Conservation (phyloP, 225 moss, liverwort and hornwort genomes). For the Ulota crispa region DNA sequence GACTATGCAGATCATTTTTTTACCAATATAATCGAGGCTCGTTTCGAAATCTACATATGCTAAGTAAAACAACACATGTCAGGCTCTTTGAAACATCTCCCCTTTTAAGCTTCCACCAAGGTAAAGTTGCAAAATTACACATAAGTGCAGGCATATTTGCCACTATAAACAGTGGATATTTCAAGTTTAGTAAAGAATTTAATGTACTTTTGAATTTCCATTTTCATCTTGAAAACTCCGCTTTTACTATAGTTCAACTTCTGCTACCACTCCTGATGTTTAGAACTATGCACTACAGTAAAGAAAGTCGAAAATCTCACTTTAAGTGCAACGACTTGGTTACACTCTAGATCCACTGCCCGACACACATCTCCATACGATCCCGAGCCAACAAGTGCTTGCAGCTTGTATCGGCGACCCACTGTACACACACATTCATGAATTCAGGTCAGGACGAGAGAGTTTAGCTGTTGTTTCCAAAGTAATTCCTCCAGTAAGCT, state of each 20-base stretch:
- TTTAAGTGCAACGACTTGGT: slow-evolving; percentile 75
- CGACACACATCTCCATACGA: slow-evolving; percentile 89
- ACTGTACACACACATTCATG: slow-evolving; percentile 43
- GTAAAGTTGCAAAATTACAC: neutral
- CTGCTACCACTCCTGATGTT: neutral
- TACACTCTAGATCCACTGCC: slow-evolving; percentile 67
- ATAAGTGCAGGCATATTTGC: neutral
- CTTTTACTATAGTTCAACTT: neutral
- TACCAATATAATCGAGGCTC: too few species aligned
- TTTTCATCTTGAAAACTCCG: neutral
- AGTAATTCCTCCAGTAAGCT: too few species aligned
- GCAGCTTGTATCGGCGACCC: slow-evolving; percentile 63
- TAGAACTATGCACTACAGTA: neutral
- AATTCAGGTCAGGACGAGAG: neutral
- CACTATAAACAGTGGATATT: neutral
- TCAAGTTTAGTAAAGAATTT: neutral
- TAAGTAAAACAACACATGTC: too few species aligned
- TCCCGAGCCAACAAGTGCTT: slow-evolving; percentile 78
- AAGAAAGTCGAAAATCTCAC: slow-evolving; percentile 21
- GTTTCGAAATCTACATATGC: too few species aligned
- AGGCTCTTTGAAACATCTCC: too few species aligned
- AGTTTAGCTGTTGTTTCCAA: too few species aligned
- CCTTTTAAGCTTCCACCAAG: too few species aligned
- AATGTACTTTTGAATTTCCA: neutral
- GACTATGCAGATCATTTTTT: too few species aligned